Base-by-base conservation (phyloP, 176 grass and related monocot genomes). In the Pontederia paniculata region DNA sequence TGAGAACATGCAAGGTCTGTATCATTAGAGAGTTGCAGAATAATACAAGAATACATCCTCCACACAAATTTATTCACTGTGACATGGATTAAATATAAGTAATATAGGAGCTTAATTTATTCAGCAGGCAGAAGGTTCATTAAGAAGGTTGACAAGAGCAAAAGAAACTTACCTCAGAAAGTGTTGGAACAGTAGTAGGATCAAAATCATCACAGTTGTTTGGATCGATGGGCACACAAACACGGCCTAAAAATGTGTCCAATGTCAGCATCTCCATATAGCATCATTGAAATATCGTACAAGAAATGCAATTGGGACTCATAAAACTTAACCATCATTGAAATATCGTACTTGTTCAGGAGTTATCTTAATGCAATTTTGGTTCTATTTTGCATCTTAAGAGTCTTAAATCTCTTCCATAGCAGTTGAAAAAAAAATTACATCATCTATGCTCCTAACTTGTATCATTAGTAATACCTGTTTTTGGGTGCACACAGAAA, bases 141-240 rank as follows among this genome's bases (percentile, higher is more conserved):
- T 56, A 14, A 57, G 25, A 42, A 7, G 9, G 12, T 15, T 37
- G 23, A 2, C 14, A 58, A 15, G 23, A 42, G 15, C 55, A 66
- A 66, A 14, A 43, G 59, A 37, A 46, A 73, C 15, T 60, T 74
- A 98, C 93, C 80, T 88, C 62, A 50, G 86, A 72, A 69, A 98
- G 69, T 60, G 74, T 88, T 2, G 83, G 86, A 44, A 91, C 83
- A 56, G 80, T 55, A 16, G 54, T 82, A 61, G 86, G 93, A 69
- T 98, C 83, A 65, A 98, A 98, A 51, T 88, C 77, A 65, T 91
- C 86, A 48, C 83, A 91, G 4, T 80, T 81, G 21, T 63, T 69
- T 10, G 93, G 93, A 77, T 98, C 80, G 63, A 91, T 91, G 65
- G 93, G 93, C 66, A 88, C 70, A 65, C 93, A 98, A 58, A 98